Conservation (phyloP, 1,284 basidiomycete genomes). For the Puccinia triticina region DNA sequence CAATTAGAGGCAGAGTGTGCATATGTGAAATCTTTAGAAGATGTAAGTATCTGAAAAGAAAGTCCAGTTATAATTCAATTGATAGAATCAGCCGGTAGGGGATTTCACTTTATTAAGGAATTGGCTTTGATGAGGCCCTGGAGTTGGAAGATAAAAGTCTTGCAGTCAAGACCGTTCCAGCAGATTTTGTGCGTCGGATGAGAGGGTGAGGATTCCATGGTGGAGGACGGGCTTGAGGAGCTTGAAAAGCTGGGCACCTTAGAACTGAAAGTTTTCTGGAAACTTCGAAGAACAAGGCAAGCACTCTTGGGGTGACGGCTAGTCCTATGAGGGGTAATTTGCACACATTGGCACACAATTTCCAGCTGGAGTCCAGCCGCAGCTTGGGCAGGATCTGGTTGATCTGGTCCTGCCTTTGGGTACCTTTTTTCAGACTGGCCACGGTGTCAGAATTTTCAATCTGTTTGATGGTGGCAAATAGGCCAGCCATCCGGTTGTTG, state of each 20-base stretch:
- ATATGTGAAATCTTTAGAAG: too few species aligned
- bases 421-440: slow-evolving; percentile 56
- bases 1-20: too few species aligned
- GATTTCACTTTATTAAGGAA: slow-evolving; percentile 13
- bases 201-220: slow-evolving; percentile 22
- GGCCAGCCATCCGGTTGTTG: slow-evolving; percentile 74
- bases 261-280: slow-evolving; percentile 18
- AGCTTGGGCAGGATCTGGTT: slow-evolving; percentile 22
- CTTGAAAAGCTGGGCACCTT: slow-evolving; percentile 30
- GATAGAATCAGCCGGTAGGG: slow-evolving; percentile 7
- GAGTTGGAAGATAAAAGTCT: slow-evolving; percentile 26
- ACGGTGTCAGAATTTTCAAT: slow-evolving; percentile 60
- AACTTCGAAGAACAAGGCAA: slow-evolving; percentile 35
- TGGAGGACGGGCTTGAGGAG: slow-evolving; percentile 1
- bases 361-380: slow-evolving; percentile 26
- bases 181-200: neutral
- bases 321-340: slow-evolving; percentile 17
- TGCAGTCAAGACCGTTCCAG: slow-evolving; percentile 18
- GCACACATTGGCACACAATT: slow-evolving; percentile 5
- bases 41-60: too few species aligned
- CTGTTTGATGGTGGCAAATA: slow-evolving; percentile 80
- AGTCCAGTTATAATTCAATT: slow-evolving; percentile 20
- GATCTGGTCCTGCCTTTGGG: slow-evolving; percentile 10
- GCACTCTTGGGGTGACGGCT: neutral
- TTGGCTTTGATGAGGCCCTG: slow-evolving; percentile 42